Base-by-base conservation (phyloP, 257 asterid species). In the Eustoma russellianum region DNA sequence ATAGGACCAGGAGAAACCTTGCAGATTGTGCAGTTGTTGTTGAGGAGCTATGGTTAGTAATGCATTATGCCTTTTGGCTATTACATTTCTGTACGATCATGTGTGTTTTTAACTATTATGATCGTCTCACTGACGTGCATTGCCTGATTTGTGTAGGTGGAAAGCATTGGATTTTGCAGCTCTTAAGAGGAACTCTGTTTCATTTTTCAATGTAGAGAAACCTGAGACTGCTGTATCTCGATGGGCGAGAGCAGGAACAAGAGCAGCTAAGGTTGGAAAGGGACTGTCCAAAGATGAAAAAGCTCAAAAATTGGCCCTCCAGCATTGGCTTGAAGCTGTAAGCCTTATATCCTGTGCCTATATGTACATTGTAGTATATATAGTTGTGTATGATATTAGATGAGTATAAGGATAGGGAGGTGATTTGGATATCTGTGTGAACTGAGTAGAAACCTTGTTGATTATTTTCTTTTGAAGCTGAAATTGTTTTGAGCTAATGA, bases 321-420 rank as follows among this genome's bases (percentile, higher is more conserved):
- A 80, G 50, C 95, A 88, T 70, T 88, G 98, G 98, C 87, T 91
- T 57, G 98, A 91, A 81, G 98, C 97, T 11, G 98, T 91, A 79
- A 77, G 95, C 68, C 51, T 50, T 60, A 33, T 28, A 17, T 16
- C 41, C 30, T 24, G 3, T 24, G 33, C 34, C 17, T 47, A 18
- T 13, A 33, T n/a, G 41, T 35, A 34, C 40, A 35, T 17, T 46
- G 7, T 51, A 1, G 43, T 11, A 33, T 52, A 8, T 33, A 3
- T 6, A 49, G 9, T 12, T 3, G 10, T 49, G 2, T 17, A 18
- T 48, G 33, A 5, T 48, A 8, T 48, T 24, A 24, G 30, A 24
- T 24, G 30, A 24, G 30, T 0, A 24, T 24, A 24, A 0, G 3
- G 30, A 24, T 24, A 24, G 30, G 30, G 1, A 24, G 30, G 2